These are phyloP conservation scores for Adansonia gregorii DNA, from an alignment of 441 rosid genomes.

Conservation along the genomic window DNA sequence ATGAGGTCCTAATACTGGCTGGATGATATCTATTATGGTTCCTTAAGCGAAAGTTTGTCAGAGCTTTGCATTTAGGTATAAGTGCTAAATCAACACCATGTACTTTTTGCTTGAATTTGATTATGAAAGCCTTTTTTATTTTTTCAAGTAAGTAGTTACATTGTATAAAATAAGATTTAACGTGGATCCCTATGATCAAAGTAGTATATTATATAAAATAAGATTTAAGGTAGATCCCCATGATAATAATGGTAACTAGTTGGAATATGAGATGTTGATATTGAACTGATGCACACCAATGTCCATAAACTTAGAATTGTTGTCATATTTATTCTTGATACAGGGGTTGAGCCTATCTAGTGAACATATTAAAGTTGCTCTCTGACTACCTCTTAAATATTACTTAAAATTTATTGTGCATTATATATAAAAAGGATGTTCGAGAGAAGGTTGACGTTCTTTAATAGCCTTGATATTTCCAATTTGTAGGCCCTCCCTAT, in stretches of 20 bases:
- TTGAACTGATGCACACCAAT: neutral
- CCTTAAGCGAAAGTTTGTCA: neutral
- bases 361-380: neutral
- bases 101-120: neutral
- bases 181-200: neutral
- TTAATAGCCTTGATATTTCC: slow-evolving; percentile 15
- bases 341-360: neutral
- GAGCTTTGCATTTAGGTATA: neutral
- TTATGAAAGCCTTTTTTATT: neutral
- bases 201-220: neutral
- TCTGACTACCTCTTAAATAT: neutral
- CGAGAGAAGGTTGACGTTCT: neutral
- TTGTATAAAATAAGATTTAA: neutral
- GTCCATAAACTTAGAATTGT: neutral
- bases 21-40: neutral
- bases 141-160: neutral
- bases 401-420: slow-evolving; percentile 6
- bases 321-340: neutral
- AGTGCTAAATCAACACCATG: neutral
- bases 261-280: neutral
- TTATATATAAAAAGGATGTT: neutral
- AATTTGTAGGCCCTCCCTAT: slow-evolving; percentile 84
- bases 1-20: neutral
- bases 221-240: neutral
- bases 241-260: neutral